These are phyloP conservation scores for Helminthosporium solani DNA, from an alignment of 2,329 filamentous ascomycete species.

Conservation along the genomic window DNA sequence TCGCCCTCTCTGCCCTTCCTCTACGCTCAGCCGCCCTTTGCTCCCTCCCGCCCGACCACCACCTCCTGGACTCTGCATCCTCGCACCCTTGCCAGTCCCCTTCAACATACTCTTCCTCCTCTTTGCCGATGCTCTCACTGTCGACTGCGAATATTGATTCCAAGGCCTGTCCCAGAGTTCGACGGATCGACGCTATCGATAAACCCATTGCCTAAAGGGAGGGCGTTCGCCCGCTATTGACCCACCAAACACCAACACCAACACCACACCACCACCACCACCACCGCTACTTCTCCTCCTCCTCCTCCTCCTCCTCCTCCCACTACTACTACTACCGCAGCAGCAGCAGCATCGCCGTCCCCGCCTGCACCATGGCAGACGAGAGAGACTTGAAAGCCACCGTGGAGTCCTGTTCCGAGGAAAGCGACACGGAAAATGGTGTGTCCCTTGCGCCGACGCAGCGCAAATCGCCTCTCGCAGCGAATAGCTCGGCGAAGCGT, in stretches of 20 bases:
- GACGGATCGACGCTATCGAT: conserved; percentile 16
- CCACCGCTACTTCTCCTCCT: too few species aligned
- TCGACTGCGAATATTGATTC: neutral
- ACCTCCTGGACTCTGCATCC: conserved; percentile 1
- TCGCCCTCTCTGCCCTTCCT: neutral
- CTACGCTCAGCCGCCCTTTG: neutral
- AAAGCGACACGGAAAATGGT: conserved; percentile 24
- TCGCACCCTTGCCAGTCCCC: neutral
- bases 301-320: too few species aligned
- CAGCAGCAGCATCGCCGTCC: conserved; percentile 8
- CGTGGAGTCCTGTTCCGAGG: conserved; percentile 45
- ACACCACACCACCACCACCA: too few species aligned
- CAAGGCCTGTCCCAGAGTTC: conserved; percentile 8
- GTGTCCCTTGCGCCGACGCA: conserved; percentile 12
- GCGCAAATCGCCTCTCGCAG: conserved; percentile 45
- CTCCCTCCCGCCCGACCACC: neutral
- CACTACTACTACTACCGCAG: conserved; percentile 5
- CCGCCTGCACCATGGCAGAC: conserved; percentile 23
- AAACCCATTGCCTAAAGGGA: conserved; percentile 2
- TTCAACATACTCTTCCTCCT: neutral
- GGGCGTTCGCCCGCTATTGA: neutral
- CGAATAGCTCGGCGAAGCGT: conserved; percentile 54
- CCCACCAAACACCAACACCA: too few species aligned
- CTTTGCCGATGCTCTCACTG: conserved; percentile 4
- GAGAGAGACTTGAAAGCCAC: conserved; percentile 22